phyloP scores from a whole-genome alignment of 345 rosid species.

The Ricinus communis region DNA sequence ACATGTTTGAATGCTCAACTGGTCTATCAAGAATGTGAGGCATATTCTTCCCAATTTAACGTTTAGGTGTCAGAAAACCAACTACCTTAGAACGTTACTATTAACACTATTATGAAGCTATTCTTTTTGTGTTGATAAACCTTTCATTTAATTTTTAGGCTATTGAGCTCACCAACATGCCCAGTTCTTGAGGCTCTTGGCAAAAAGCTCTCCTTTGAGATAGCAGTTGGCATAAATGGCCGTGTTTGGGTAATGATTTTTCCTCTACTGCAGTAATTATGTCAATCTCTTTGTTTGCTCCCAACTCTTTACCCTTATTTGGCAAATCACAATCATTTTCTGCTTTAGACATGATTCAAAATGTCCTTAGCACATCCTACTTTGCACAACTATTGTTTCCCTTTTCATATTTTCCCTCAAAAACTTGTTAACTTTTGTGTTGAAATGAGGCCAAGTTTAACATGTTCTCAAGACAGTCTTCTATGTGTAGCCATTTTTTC shows the following conservation, averaged over 20 bases:
- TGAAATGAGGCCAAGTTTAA: too few species aligned
- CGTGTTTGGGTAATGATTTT: conserved; percentile 60
- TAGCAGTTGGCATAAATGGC: conserved; percentile 81
- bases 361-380: too few species aligned
- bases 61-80: background rate
- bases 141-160: conserved; percentile 37
- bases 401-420: too few species aligned
- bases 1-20: conserved; percentile 79
- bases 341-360: too few species aligned
- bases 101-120: background rate
- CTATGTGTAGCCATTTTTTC: too few species aligned
- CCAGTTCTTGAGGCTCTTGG: conserved; percentile 81
- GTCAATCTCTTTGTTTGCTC: background rate
- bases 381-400: too few species aligned
- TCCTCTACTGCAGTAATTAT: background rate
- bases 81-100: background rate
- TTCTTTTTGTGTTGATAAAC: background rate
- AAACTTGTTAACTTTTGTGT: too few species aligned
- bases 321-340: background rate
- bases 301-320: background rate
- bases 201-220: conserved; percentile 71
- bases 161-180: conserved; percentile 70
- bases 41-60: background rate
- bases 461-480: too few species aligned
- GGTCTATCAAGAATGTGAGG: conserved; percentile 81